Evolutionary conservation across 2,329 filamentous ascomycete genomes (phyloP).

Genomic region (Acarospora socialis): DNA sequence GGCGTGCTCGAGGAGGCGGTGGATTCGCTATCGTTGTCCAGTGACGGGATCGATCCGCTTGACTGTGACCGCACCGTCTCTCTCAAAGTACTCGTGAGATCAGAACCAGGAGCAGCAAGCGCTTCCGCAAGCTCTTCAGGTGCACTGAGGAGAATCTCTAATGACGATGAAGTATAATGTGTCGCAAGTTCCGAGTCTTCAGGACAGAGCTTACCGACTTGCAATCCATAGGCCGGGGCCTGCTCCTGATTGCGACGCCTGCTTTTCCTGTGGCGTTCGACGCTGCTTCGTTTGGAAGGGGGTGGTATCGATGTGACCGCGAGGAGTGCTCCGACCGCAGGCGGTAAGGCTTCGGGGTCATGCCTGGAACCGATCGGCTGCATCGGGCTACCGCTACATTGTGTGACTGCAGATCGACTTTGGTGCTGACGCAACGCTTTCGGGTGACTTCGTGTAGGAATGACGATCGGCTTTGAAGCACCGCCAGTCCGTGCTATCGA

Average conservation of each 20-base stretch:
- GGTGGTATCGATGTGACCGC: slow-evolving; percentile 10
- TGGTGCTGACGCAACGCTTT: slow-evolving; percentile 1
- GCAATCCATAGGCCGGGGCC: neutral
- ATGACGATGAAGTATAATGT: slow-evolving; percentile 10
- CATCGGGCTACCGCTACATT: slow-evolving; percentile 2
- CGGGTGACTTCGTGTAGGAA: slow-evolving; percentile 9
- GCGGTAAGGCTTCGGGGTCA: slow-evolving; percentile 9
- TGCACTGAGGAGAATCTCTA: slow-evolving; percentile 10
- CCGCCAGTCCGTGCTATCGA: too few species aligned
- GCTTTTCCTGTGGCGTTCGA: neutral
- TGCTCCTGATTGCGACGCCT: neutral
- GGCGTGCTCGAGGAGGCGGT: slow-evolving; percentile 8
- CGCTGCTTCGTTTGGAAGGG: too few species aligned
- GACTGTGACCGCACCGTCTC: slow-evolving; percentile 10
- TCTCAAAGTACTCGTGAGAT: slow-evolving; percentile 6
- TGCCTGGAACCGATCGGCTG: neutral
- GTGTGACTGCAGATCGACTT: slow-evolving; percentile 2
- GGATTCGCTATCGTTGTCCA: slow-evolving; percentile 11
- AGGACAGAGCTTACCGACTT: neutral
- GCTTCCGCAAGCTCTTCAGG: slow-evolving; percentile 8
- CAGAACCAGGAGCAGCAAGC: slow-evolving; percentile 6
- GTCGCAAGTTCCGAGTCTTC: neutral
- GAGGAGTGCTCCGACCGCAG: slow-evolving; percentile 9
- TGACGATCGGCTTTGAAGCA: slow-evolving; percentile 14
- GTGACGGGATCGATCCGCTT: slow-evolving; percentile 14